Evolutionary conservation across 257 asterid genomes (phyloP).

Genomic region (Dorcoceras hygrometricum): DNA sequence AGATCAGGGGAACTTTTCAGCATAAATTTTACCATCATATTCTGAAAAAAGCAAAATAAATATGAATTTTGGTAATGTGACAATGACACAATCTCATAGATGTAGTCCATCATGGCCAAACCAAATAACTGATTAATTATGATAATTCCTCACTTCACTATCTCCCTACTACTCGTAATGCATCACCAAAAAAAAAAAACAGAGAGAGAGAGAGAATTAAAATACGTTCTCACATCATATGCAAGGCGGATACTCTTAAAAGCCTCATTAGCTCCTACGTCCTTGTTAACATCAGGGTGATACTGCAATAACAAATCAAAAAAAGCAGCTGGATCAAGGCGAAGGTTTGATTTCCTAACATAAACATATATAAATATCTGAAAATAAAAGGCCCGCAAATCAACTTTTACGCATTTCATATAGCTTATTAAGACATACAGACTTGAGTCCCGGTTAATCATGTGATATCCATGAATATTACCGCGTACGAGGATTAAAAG

Average conservation of each 20-base stretch:
- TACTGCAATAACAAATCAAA: conserved; percentile 50
- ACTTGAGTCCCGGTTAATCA: too few relatives aligned
- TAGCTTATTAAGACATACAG: too few relatives aligned
- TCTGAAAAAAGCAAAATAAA: background rate
- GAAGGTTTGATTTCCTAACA: background rate
- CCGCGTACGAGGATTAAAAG: too few relatives aligned
- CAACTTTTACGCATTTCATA: too few relatives aligned
- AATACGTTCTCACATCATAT: conserved; percentile 58
- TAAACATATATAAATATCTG: too few relatives aligned
- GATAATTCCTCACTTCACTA: background rate
- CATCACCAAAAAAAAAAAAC: conserved; percentile 8
- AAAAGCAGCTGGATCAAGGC: conserved; percentile 21
- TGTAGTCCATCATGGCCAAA: background rate
- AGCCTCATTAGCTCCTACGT: conserved; percentile 56
- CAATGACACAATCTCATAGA: too few relatives aligned
- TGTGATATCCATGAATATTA: too few relatives aligned
- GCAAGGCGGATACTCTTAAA: conserved; percentile 81
- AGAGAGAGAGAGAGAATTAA: background rate
- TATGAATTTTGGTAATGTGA: too few relatives aligned
- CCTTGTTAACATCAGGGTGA: conserved; percentile 94
- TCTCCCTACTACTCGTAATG: background rate
- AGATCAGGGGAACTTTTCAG: too few relatives aligned
- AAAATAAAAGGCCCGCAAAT: too few relatives aligned
- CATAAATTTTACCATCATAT: background rate
- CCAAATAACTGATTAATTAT: background rate